A percentile compares a stretch with the other conserved stretches of the same genome.
Evolutionary conservation across 2,329 filamentous ascomycete genomes (phyloP).

Genomic region (Botrytis porri): DNA sequence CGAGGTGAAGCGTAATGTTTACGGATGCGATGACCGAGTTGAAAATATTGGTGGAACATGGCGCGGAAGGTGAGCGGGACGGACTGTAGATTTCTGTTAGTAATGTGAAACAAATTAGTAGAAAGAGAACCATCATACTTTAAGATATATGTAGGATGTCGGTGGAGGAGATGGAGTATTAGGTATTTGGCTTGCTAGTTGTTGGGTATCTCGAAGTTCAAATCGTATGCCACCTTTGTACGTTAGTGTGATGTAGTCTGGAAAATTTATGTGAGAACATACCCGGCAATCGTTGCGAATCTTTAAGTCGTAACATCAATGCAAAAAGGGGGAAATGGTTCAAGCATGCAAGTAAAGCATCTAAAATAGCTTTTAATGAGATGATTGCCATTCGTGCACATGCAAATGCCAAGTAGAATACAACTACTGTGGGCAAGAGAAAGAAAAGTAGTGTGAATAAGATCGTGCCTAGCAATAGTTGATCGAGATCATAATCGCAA

Average conservation of each 20-base stretch:
- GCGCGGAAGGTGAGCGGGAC: conserved; percentile 85
- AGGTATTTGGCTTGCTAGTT: conserved; percentile 43
- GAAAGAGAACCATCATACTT: conserved; percentile 50
- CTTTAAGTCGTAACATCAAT: conserved; percentile 92
- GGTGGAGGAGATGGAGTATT: conserved; percentile 40
- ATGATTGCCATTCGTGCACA: conserved; percentile 94
- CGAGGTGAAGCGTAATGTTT: conserved; percentile 92
- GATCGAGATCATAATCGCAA: conserved; percentile 97
- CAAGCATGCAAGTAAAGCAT: conserved; percentile 86
- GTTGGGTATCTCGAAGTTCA: conserved; percentile 74
- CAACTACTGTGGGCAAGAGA: conserved; percentile 86
- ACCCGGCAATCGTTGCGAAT: conserved; percentile 85
- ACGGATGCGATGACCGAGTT: conserved; percentile 84
- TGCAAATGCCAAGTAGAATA: conserved; percentile 97
- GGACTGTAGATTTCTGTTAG: conserved; percentile 57
- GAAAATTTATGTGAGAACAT: conserved; percentile 31
- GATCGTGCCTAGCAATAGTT: conserved; percentile 92
- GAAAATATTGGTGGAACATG: conserved; percentile 97
- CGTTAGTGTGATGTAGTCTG: conserved; percentile 24
- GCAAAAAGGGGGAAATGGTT: conserved; percentile 99
- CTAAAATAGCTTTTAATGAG: conserved; percentile 82
- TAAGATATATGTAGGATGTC: conserved; percentile 81
- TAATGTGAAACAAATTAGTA: neutral
- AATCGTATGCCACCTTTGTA: conserved; percentile 75
- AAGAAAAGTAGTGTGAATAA: conserved; percentile 95